Evolutionary conservation across 2,329 filamentous ascomycete genomes (phyloP).

Genomic region (Tolypocladium tropicale): DNA sequence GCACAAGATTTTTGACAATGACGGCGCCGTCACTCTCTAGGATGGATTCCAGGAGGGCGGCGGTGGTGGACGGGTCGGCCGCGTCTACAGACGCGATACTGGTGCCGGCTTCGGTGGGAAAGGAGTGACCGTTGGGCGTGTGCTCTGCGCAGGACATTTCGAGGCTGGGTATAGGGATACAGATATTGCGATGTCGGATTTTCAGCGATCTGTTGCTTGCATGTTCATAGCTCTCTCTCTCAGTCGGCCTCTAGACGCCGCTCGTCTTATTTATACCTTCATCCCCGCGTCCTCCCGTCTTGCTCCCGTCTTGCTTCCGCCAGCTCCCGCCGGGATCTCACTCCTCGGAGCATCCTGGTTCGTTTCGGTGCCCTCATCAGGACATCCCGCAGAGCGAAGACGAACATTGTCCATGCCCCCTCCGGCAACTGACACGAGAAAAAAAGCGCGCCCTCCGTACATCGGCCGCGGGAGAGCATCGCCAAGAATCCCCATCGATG

Average conservation of each 20-base stretch:
- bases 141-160: not conserved
- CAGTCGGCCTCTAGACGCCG: not conserved
- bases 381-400: not conserved
- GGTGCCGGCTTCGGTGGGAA: constrained; percentile 13
- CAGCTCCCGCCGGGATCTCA: not conserved
- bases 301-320: not conserved
- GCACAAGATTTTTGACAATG: constrained; percentile 24
- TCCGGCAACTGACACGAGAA: not conserved
- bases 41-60: constrained; percentile 10
- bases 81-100: constrained; percentile 10
- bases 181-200: not conserved
- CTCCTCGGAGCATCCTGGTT: no score
- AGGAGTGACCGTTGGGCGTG: not conserved
- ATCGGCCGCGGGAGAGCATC: not conserved
- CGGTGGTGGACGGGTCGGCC: constrained; percentile 9
- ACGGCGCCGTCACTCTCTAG: constrained; percentile 23
- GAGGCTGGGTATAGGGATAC: not conserved
- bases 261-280: not conserved
- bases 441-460: not conserved
- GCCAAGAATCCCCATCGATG: not conserved
- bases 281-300: no score
- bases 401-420: not conserved
- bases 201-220: not conserved
- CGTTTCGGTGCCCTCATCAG: not conserved
- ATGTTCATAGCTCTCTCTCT: not conserved